Conservation (phyloP, 345 rosid genomes). For the Alliaria petiolata region DNA sequence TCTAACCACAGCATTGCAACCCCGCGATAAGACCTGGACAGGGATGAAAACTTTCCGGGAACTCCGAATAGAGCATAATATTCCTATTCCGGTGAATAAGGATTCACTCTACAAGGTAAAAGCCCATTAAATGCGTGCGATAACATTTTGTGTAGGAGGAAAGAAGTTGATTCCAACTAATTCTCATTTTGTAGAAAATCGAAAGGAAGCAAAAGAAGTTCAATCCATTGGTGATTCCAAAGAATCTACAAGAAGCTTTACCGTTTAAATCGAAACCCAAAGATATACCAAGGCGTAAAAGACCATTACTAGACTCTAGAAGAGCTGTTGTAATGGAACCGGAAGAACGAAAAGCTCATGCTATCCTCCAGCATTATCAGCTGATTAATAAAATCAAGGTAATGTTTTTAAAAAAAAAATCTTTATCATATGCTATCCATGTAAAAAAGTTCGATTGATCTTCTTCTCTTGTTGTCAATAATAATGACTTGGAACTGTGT, state of each 20-base stretch:
- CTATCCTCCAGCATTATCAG: slow-evolving; percentile 59
- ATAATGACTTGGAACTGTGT: neutral
- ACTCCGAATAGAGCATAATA: slow-evolving; percentile 65
- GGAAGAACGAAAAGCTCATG: slow-evolving; percentile 49
- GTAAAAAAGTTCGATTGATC: neutral
- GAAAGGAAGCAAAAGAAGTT: slow-evolving; percentile 73
- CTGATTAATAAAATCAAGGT: slow-evolving; percentile 63
- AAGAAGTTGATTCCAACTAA: neutral
- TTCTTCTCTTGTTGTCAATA: neutral
- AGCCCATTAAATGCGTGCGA: neutral
- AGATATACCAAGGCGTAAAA: slow-evolving; percentile 46
- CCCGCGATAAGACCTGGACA: slow-evolving; percentile 70
- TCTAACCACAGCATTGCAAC: slow-evolving; percentile 82
- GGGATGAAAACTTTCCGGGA: slow-evolving; percentile 92
- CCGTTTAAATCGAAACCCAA: slow-evolving; percentile 88
- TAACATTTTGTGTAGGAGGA: neutral
- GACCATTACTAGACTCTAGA: slow-evolving; percentile 49
- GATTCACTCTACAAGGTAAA: slow-evolving; percentile 83
- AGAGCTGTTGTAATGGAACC: slow-evolving; percentile 85
- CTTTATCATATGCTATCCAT: neutral
- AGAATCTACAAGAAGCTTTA: slow-evolving; percentile 58
- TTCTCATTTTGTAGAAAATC: slow-evolving; percentile 47
- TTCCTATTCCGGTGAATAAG: slow-evolving; percentile 74
- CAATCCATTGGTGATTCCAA: slow-evolving; percentile 71
- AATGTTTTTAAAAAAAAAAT: neutral